Evolutionary conservation across 73 alveolate genomes (phyloP).

Genomic region (Diophrys appendiculata): DNA sequence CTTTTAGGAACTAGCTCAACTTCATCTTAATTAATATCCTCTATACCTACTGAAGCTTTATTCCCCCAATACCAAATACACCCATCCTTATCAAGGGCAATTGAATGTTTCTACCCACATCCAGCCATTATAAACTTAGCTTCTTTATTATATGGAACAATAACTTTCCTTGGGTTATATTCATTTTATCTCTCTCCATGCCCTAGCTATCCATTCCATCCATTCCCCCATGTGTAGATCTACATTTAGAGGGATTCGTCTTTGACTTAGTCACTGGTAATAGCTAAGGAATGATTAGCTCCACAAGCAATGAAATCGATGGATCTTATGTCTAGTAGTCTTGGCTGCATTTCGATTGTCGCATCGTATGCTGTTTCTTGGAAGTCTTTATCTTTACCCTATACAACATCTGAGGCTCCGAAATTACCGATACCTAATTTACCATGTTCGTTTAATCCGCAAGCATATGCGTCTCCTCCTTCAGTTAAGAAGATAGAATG

Average conservation of each 20-base stretch:
- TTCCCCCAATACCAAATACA: slow-evolving; percentile 62
- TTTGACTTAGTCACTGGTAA: slow-evolving; percentile 30
- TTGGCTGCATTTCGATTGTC: slow-evolving; percentile 32
- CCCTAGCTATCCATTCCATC: slow-evolving; percentile 77
- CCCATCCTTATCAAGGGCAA: slow-evolving; percentile 51
- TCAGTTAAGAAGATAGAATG: slow-evolving; percentile 79
- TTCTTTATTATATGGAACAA: slow-evolving; percentile 27
- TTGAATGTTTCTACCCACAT: slow-evolving; percentile 60
- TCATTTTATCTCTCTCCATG: slow-evolving; percentile 49
- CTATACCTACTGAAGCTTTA: slow-evolving; percentile 49
- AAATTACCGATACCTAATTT: slow-evolving; percentile 81
- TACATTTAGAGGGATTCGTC: slow-evolving; percentile 57
- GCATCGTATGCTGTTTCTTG: slow-evolving; percentile 25
- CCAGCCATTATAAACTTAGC: slow-evolving; percentile 36
- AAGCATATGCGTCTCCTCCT: slow-evolving; percentile 76
- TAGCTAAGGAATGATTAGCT: slow-evolving; percentile 66
- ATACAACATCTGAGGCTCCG: slow-evolving; percentile 2
- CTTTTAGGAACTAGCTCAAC: slow-evolving; percentile 27
- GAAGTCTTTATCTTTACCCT: slow-evolving; percentile 22
- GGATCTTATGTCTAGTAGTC: slow-evolving; percentile 44
- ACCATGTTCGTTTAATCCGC: slow-evolving; percentile 87
- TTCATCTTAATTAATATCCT: slow-evolving; percentile 41
- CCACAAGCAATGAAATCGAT: slow-evolving; percentile 77
- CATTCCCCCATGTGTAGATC: slow-evolving; percentile 84
- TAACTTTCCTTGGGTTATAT: slow-evolving; percentile 27